Percentiles rank a stretch among this genome's conserved stretches.
These are phyloP conservation scores for Colletotrichum siamense DNA, from an alignment of 2,329 filamentous ascomycete species.

Conservation along the genomic window DNA sequence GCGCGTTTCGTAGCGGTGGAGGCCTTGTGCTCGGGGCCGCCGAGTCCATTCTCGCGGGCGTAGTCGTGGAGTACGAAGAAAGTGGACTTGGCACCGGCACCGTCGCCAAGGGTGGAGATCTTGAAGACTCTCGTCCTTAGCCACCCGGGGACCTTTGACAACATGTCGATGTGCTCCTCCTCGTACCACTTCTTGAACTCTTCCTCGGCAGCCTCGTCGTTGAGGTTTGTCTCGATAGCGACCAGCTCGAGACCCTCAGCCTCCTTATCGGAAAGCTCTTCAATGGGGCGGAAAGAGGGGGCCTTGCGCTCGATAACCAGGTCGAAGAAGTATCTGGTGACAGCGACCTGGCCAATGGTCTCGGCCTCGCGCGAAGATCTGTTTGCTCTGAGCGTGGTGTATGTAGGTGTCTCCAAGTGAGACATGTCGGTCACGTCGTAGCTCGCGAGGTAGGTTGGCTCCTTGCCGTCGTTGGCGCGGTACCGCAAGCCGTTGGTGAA, in stretches of 20 bases:
- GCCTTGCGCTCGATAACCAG: slow-evolving; percentile 62
- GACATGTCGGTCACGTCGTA: slow-evolving; percentile 83
- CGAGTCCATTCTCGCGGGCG: slow-evolving; percentile 68
- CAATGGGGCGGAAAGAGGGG: slow-evolving; percentile 62
- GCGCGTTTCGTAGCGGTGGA: slow-evolving; percentile 68
- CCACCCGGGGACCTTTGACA: slow-evolving; percentile 81
- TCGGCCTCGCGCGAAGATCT: slow-evolving; percentile 58
- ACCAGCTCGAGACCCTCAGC: slow-evolving; percentile 66
- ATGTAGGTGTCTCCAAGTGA: slow-evolving; percentile 72
- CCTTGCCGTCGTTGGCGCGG: slow-evolving; percentile 65
- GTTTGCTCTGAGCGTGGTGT: slow-evolving; percentile 68
- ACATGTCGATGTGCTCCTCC: slow-evolving; percentile 75
- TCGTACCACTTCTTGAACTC: slow-evolving; percentile 72
- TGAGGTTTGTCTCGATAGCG: slow-evolving; percentile 63
- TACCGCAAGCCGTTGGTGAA: slow-evolving; percentile 81
- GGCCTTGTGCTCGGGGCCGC: slow-evolving; percentile 67
- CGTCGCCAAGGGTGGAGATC: slow-evolving; percentile 66
- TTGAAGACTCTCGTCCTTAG: slow-evolving; percentile 74
- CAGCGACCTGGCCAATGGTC: slow-evolving; percentile 62
- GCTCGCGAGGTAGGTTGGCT: slow-evolving; percentile 76
- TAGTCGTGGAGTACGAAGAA: slow-evolving; percentile 78
- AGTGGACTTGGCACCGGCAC: slow-evolving; percentile 46
- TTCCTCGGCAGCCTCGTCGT: slow-evolving; percentile 54
- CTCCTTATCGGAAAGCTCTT: slow-evolving; percentile 64
- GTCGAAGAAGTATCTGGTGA: slow-evolving; percentile 76